phyloP scores from a whole-genome alignment of 176 grass and related monocot genomes.

The Poa annua region DNA sequence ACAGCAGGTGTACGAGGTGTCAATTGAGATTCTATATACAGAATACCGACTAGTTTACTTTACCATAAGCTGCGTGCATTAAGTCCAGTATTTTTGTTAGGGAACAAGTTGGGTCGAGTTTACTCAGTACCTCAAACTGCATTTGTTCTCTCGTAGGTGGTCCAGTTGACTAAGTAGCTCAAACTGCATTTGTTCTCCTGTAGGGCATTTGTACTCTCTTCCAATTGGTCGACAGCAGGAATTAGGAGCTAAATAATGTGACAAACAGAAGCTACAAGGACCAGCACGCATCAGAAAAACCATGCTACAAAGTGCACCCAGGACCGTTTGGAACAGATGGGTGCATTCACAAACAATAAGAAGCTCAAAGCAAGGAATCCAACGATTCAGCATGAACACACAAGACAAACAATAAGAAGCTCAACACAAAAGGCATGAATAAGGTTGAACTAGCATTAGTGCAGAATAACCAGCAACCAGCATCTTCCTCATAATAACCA shows the following conservation, averaged over 20 bases:
- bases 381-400: not conserved
- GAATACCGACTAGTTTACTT: too few species aligned
- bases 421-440: not conserved
- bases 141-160: too few species aligned
- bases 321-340: not conserved
- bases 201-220: not conserved
- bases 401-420: not conserved
- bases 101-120: too few species aligned
- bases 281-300: not conserved
- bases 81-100: too few species aligned
- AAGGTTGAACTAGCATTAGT: not conserved
- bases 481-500: not conserved
- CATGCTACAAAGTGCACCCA: not conserved
- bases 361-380: not conserved
- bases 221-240: not conserved
- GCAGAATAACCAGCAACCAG: constrained; percentile 10
- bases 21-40: not conserved
- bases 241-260: not conserved
- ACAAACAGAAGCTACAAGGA: too few species aligned
- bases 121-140: too few species aligned
- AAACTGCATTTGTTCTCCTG: not conserved
- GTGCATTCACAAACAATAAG: not conserved
- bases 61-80: too few species aligned
- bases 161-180: too few species aligned
- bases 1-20: not conserved